Base-by-base conservation (phyloP, 2,329 filamentous ascomycete species). In the Blastomyces emzantsi region DNA sequence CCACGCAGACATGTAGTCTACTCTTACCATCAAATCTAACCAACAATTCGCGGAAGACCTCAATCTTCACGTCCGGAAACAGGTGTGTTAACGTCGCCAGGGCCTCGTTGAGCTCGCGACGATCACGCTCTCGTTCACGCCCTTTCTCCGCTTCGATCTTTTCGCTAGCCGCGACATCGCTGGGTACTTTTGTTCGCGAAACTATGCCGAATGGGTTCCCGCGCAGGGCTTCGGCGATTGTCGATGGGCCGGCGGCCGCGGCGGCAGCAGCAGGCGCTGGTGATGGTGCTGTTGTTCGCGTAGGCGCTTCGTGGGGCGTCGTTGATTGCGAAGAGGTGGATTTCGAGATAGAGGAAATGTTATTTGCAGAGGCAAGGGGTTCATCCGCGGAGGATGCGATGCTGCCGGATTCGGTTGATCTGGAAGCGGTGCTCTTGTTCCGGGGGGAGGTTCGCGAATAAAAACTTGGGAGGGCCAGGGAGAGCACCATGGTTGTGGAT, bases 11-110 rank as follows among this genome's bases (percentile, higher is more conserved):
- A 60, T 79, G 74, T 9, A 81, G 68, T 61, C 78, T 73, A 65
- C 79, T 81, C 56, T 76, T 69, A 13, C 78, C 79, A 64, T 80
- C 78, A 66, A 81, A 81, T 15, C 75, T 75, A 5, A 75, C 67
- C 25, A 81, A 71, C 36, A 81, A 67, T 68, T 81, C 79, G 7
- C 79, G 77, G 52, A 81, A 78, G 5, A 80, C 78, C 64, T 81
- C 79, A 62, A 77, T 69, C 60, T 75, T 75, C 52, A 80, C 72
- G 64, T 80, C 78, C 0, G 79, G 79, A 56, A 81, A 81, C 15
- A 80, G 71, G 13, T 72, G 71, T 2, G 75, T 75, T 2, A 81
- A 72, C 1, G 73, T 71, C 33, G 73, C 69, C 13, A 81, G 69
- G 25, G 77, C 74, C 11, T 71, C 66, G 66, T 81, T 81, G 39